Evolutionary conservation across 2,329 filamentous ascomycete species (phyloP), one percentile per base, ranked within the genome.

Genomic region (Nemania sp.): DNA sequence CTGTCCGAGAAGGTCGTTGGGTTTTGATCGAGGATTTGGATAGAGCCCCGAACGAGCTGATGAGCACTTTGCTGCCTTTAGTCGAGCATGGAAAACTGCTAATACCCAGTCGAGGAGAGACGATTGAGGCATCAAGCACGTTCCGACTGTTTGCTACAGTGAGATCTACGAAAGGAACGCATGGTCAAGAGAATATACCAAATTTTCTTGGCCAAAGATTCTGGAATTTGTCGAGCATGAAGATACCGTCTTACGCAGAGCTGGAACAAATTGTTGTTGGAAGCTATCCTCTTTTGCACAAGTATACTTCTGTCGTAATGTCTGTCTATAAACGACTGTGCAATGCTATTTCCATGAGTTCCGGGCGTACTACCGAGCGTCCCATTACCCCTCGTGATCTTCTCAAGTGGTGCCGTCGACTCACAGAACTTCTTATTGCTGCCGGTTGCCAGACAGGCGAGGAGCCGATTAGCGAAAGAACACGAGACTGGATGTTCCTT

Each of bases 11-110:
- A 76, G 95, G 94, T 14, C 83, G 93, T 66, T 99, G 94, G 95
- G 89, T 99, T 6, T 79, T 99, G 61, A 95, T 99, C 54, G 95
- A 99, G 72, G 95, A 99, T 71, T 80, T 99, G 34, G 92, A 99
- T 69, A 86, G 93, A 58, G 94, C 94, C 9, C 94, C 95, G 4
- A 93, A 90, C 61, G 94, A 99, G 72, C 90, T 99, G 42, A 86
- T 99, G 70, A 96, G 93, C 69, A 91, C 92, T 12, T 81, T 99
- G 23, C 78, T 99, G 22, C 94, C 95, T 8, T 80, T 99, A 7
- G 92, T 99, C 55, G 94, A 99, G 72, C 85, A 89, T 55, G 86
- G 90, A n/a, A 91, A 97, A 69, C 81, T 99, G 12, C 78, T 95
- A 3, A 91, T 99, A 24, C 90, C 94, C 0, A 95, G 88, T 63